Conservation (phyloP, 2,329 filamentous ascomycete genomes). For the Sphaerulina musiva region DNA sequence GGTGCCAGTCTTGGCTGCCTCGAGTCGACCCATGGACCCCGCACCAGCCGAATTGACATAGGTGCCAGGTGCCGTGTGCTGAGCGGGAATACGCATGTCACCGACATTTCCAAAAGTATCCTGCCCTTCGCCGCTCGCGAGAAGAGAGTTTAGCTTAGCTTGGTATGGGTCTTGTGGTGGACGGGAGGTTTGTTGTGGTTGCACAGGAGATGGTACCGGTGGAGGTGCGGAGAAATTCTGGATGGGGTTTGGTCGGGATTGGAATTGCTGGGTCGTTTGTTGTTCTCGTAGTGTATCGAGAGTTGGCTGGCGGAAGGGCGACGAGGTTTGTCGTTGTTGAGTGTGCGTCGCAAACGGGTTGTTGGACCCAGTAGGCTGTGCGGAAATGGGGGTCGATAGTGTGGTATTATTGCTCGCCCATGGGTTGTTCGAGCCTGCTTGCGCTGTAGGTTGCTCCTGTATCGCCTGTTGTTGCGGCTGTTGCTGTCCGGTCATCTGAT, state of each 20-base stretch:
- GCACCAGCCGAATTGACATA: slow-evolving; percentile 93
- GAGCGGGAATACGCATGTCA: slow-evolving; percentile 86
- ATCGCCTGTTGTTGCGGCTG: slow-evolving; percentile 42
- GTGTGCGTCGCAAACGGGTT: slow-evolving; percentile 84
- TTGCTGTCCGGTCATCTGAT: slow-evolving; percentile 51
- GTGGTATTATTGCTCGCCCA: slow-evolving; percentile 60
- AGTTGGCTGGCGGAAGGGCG: slow-evolving; percentile 58
- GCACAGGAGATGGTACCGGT: slow-evolving; percentile 37
- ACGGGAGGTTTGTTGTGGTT: slow-evolving; percentile 45
- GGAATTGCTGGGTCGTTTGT: slow-evolving; percentile 62
- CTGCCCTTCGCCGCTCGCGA: slow-evolving; percentile 82
- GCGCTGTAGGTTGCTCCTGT: slow-evolving; percentile 56
- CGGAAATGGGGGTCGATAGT: slow-evolving; percentile 57
- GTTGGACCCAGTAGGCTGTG: slow-evolving; percentile 89
- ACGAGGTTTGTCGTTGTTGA: slow-evolving; percentile 49
- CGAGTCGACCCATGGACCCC: slow-evolving; percentile 61
- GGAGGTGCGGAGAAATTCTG: slow-evolving; percentile 38
- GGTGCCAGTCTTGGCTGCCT: slow-evolving; percentile 62
- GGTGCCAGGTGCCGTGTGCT: slow-evolving; percentile 91
- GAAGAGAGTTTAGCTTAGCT: slow-evolving; percentile 75
- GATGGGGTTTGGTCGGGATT: slow-evolving; percentile 46
- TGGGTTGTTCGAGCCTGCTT: slow-evolving; percentile 86
- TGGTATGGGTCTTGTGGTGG: slow-evolving; percentile 50
- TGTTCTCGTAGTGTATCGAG: slow-evolving; percentile 76
- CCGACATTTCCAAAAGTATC: slow-evolving; percentile 98